Evolutionary conservation across 2,329 filamentous ascomycete genomes (phyloP).

Genomic region (Esteya vermicola): DNA sequence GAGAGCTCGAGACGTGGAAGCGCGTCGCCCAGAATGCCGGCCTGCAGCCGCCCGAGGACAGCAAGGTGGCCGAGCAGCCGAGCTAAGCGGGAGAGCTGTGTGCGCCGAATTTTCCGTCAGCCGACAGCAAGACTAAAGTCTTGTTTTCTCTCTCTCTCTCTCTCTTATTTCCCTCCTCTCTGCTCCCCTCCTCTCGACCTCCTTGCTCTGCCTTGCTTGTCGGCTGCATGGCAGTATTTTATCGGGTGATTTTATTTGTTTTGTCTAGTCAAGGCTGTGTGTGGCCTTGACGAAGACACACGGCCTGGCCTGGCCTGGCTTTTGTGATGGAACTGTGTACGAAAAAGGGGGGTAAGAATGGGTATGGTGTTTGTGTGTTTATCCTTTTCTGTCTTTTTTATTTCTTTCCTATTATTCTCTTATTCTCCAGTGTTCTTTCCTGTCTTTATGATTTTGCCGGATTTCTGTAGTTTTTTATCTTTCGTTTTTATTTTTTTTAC

Average conservation of each 20-base stretch:
- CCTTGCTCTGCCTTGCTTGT: too few species aligned
- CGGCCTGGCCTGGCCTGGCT: too few species aligned
- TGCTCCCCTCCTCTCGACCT: too few species aligned
- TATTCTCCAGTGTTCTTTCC: not conserved
- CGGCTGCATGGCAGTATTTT: too few species aligned
- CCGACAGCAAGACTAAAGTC: not conserved
- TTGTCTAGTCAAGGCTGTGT: too few species aligned
- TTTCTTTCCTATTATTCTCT: not conserved
- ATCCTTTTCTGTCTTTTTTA: not conserved
- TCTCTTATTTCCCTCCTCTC: not conserved
- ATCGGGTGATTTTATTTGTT: too few species aligned
- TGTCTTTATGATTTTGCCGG: not conserved
- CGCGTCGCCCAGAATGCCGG: slow-evolving; percentile 48
- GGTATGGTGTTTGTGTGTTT: too few species aligned
- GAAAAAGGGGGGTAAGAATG: too few species aligned
- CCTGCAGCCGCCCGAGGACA: slow-evolving; percentile 26
- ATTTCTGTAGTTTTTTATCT: not conserved
- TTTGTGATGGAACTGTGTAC: too few species aligned
- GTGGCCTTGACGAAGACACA: too few species aligned
- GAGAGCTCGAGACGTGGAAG: slow-evolving; percentile 70
- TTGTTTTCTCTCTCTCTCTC: not conserved
- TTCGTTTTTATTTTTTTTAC: not conserved
- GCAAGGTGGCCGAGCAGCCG: slow-evolving; percentile 22
- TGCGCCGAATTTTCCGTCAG: not conserved
- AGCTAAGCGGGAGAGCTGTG: slow-evolving; percentile 2